Base-by-base conservation (phyloP, 164 flowering plant species). In the Aristolochia fimbriata region DNA sequence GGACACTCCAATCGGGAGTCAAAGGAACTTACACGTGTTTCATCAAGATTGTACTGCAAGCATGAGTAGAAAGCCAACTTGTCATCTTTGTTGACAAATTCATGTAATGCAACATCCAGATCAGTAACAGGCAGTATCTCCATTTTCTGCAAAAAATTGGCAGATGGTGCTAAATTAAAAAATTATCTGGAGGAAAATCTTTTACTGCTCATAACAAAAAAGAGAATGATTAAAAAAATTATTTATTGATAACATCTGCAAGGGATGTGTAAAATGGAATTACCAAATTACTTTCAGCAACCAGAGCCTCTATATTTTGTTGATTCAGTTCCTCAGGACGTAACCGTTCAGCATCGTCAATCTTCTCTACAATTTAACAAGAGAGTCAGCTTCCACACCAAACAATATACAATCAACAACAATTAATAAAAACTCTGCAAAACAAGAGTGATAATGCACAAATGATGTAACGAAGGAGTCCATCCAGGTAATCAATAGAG, bases 271-370 rank as follows among this genome's bases (percentile, higher is more conserved):
- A 30, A 5, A 53, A 53, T 16, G 50, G 22, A 46, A 24, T 30
- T 82, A 93, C 99, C 94, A 90, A 81, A 71, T 90, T 90, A 70
- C 73, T 84, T 74, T 93, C 99, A 59, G 97, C 99, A 70, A 93
- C 96, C 58, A 93, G 77, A 65, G 97, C 99, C 78, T 93, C 99
- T 47, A 93, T 88, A 59, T 86, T 90, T 70, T 93, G 99, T 69
- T 93, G 99, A 77, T 93, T 93, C 59, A 93, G 62, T 74, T 93
- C 99, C 74, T 93, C 99, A 4, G 99, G 99, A 25, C 97, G 91
- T 65, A 93, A 87, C 62, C 85, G 70, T 67, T 90, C 99, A 58
- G 88, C 76, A 66, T 84, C 92, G 49, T 80, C 84, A 68, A 86
- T 70, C 72, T 74, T 84, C 46, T 57, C 99, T 90, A 59, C 70